phyloP scores from a whole-genome alignment of 768 basidiomycete genomes.

The Macrolepiota fuliginosa region DNA sequence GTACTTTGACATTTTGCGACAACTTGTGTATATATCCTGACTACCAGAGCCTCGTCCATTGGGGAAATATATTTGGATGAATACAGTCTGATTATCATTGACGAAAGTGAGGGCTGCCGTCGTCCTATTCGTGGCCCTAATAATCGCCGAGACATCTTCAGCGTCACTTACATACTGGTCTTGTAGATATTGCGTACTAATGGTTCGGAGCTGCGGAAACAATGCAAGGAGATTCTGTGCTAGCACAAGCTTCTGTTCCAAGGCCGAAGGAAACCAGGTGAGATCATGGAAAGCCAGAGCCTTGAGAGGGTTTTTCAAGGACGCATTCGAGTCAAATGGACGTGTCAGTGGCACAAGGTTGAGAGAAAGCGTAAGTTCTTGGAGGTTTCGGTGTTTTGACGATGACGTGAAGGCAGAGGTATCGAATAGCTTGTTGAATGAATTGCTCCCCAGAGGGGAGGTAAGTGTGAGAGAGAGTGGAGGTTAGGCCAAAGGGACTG shows the following conservation, averaged over 20 bases:
- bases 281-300: background rate
- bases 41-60: no score
- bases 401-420: background rate
- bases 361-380: background rate
- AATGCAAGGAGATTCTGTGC: background rate
- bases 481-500: no score
- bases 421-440: no score
- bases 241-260: background rate
- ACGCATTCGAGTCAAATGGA: background rate
- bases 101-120: background rate
- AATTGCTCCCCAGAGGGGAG: no score
- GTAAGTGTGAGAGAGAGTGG: no score
- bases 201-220: background rate
- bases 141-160: background rate
- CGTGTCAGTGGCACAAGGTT: background rate
- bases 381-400: background rate
- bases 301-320: background rate
- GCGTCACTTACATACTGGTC: background rate
- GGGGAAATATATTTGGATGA: no score
- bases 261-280: background rate
- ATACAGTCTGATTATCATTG: no score
- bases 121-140: background rate
- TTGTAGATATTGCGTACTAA: background rate
- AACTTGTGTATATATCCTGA: no score
- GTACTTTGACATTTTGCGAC: no score